A percentile compares a stretch with the other conserved stretches of the same genome.
These are phyloP conservation scores for Allantophomopsis lycopodina DNA, from an alignment of 2,329 filamentous ascomycete species.

Conservation along the genomic window DNA sequence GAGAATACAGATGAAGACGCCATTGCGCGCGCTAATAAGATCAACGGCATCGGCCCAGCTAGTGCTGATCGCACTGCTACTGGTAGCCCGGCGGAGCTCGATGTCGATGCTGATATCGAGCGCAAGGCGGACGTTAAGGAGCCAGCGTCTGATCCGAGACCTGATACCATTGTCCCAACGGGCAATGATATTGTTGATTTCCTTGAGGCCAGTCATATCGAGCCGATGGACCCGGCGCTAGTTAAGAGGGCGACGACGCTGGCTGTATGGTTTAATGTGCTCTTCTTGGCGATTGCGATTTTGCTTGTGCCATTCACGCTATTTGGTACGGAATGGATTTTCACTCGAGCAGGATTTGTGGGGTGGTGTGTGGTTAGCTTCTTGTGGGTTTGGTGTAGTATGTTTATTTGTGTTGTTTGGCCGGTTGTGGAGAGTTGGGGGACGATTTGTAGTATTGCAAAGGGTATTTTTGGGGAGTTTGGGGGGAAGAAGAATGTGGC, in stretches of 20 bases:
- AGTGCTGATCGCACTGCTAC: not conserved
- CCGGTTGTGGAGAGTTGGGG: constrained; percentile 22
- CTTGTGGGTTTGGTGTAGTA: constrained; percentile 24
- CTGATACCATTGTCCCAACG: constrained; percentile 15
- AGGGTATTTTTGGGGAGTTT: constrained; percentile 8
- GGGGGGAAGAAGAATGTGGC: not conserved
- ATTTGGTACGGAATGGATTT: constrained; percentile 23
- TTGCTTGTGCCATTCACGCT: constrained; percentile 24
- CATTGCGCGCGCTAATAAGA: constrained; percentile 15
- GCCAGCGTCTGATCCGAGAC: constrained; percentile 8
- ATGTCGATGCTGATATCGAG: not conserved
- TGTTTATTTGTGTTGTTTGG: constrained; percentile 23
- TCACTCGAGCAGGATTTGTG: constrained; percentile 19
- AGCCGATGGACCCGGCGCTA: constrained; percentile 24
- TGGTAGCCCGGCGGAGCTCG: not conserved
- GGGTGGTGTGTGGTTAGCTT: constrained; percentile 25
- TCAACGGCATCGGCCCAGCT: constrained; percentile 12
- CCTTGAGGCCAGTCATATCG: constrained; percentile 23
- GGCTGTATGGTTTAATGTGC: constrained; percentile 20
- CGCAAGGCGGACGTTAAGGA: constrained; percentile 3
- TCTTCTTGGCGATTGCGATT: constrained; percentile 21
- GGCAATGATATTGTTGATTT: constrained; percentile 27
- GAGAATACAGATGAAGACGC: constrained; percentile 9
- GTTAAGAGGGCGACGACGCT: constrained; percentile 22
- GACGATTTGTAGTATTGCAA: constrained; percentile 16